Evolutionary conservation across 805 yeast species (phyloP), one percentile per base, ranked within the genome.

Genomic region (Monosporozyma unispora): DNA sequence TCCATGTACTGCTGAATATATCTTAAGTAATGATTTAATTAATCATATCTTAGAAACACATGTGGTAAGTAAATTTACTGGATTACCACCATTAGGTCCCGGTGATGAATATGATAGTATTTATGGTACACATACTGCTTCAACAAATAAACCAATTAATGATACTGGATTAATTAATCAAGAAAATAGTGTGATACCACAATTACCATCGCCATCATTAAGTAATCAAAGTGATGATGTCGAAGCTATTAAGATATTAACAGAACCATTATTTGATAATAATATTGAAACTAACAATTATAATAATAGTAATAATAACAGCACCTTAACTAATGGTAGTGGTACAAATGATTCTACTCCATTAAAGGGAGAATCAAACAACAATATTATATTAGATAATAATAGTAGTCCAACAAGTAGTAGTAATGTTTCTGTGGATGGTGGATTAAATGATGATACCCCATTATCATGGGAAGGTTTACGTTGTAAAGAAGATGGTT

Each of bases 1-100:
- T 23, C 54, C 51, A 22, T 57, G 59, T 52, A 47, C 47, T 16
- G 43, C 25, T 4, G 35, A 40, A 5, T 45, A 51, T 21, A n/a
- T 38, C 6, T 49, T 51, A 3, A 37, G 39, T 10, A 56, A 52
- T 23, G 57, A 54, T 46, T 38, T 54, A 18, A 54, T 57, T 29
- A 54, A 51, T 31, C 60, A 57, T 54, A 39, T 54, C 35, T 45
- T 57, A 16, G 57, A 57, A 41, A 31, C 33, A 10, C 60, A 57
- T 46, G 35, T 57, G 28, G 52, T 51, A 3, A 55, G 57, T 49
- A 47, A 45, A 37, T 29, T 57, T 7, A 46, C 50, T 8, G 49
- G 27, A 1, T 35, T 37, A 14, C 43, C 31, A 19, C 45, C 35
- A 1, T n/a, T 22, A n/a, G 9, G 14, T 11, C 33, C 45, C 22